These are phyloP conservation scores for Thuidium tamariscinum DNA, from an alignment of 225 moss, liverwort and hornwort species.

Conservation along the genomic window DNA sequence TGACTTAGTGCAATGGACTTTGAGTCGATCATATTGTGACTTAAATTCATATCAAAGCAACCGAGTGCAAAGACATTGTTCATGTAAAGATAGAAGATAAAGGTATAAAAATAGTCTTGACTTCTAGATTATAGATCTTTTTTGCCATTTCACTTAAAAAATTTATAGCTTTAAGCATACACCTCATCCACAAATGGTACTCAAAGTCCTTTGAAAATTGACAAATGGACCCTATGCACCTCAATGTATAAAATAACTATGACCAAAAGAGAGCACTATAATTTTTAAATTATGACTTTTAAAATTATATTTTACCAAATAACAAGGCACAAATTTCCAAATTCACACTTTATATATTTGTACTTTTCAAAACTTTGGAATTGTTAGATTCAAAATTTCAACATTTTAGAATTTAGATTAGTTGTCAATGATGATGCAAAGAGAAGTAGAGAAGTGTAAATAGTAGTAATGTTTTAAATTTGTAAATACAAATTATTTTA, in stretches of 20 bases:
- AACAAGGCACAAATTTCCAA: neutral
- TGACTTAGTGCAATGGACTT: rapidly evolving
- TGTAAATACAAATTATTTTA: neutral
- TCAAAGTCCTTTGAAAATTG: neutral
- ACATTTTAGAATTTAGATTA: neutral
- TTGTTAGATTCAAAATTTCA: neutral
- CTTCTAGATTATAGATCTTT: neutral
- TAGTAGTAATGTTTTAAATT: neutral
- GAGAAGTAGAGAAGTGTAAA: neutral
- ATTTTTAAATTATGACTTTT: neutral
- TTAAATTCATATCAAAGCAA: neutral
- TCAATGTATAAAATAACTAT: neutral
- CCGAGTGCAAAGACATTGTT: neutral
- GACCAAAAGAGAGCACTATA: neutral
- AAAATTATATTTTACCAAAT: neutral
- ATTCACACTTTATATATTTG: neutral
- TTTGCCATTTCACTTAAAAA: rapidly evolving
- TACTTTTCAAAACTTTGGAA: neutral
- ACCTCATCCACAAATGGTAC: neutral
- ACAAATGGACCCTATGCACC: neutral
- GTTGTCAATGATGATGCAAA: neutral
- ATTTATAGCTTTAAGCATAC: neutral
- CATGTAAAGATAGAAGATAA: neutral
- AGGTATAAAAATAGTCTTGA: neutral
- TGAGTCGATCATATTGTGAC: rapidly evolving